These are phyloP conservation scores for Gracilaria domingensis DNA, from an alignment of 23 red algal species.

Conservation along the genomic window DNA sequence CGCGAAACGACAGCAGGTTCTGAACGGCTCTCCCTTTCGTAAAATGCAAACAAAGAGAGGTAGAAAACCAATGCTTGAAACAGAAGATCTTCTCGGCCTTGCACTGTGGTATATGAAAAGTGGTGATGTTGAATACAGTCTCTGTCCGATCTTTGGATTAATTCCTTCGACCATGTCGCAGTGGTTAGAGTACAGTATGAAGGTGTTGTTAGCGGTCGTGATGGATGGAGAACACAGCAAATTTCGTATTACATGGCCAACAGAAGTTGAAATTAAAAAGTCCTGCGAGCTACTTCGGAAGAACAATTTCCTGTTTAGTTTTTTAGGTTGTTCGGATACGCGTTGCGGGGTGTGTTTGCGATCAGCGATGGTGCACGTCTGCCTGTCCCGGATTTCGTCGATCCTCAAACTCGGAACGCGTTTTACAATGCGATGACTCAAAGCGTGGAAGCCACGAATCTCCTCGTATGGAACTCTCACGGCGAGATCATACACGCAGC, in stretches of 20 bases:
- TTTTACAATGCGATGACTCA: neutral
- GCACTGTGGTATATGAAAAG: constrained; percentile 19
- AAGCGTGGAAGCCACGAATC: constrained; percentile 9
- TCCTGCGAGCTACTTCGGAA: neutral
- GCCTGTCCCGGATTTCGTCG: neutral
- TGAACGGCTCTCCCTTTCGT: constrained; percentile 1
- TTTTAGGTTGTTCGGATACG: neutral
- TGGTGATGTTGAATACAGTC: neutral
- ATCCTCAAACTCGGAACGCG: constrained; percentile 30
- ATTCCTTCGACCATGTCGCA: neutral
- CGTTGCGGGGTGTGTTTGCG: neutral
- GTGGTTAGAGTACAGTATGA: constrained; percentile 8
- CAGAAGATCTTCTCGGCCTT: constrained; percentile 9
- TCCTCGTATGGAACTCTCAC: constrained; percentile 18
- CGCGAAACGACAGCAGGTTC: neutral
- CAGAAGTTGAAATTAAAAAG: neutral
- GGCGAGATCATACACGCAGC: constrained; percentile 31
- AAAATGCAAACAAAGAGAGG: neutral
- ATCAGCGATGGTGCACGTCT: constrained; percentile 1
- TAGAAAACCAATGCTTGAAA: neutral
- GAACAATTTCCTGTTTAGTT: no score
- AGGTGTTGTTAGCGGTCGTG: neutral
- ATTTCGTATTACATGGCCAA: neutral
- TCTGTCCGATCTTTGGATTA: constrained; percentile 25
- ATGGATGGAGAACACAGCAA: neutral